Evolutionary conservation across 768 basidiomycete genomes (phyloP).

Genomic region (Solioccasus polychromus): DNA sequence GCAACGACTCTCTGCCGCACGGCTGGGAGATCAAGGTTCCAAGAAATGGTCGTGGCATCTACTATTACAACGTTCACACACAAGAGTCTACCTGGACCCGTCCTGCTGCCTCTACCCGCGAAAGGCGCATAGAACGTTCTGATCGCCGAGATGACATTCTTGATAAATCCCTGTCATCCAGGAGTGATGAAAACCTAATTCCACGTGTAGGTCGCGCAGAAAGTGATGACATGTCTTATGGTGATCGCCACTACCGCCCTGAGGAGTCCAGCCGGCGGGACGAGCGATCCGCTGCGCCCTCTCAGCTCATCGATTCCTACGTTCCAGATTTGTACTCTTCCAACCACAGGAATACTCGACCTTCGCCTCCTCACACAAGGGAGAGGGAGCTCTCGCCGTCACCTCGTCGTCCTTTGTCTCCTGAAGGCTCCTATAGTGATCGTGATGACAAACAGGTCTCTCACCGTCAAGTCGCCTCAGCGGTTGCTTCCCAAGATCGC

Average conservation of each 20-base stretch:
- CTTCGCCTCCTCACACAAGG: constrained; percentile 23
- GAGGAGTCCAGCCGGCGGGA: constrained; percentile 30
- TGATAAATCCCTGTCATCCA: constrained; percentile 25
- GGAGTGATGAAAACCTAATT: constrained; percentile 19
- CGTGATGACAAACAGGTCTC: constrained; percentile 16
- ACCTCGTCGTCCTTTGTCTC: constrained; percentile 23
- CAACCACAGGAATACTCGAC: constrained; percentile 17
- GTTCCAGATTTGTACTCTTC: constrained; percentile 29
- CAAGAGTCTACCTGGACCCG: constrained; percentile 56
- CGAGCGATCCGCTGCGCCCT: constrained; percentile 20
- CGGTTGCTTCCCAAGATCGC: constrained; percentile 25
- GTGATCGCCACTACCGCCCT: constrained; percentile 68
- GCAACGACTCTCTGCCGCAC: constrained; percentile 43
- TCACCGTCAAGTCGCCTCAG: constrained; percentile 21
- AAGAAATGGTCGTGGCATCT: constrained; percentile 44
- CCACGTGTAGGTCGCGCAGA: constrained; percentile 32
- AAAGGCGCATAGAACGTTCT: constrained; percentile 21
- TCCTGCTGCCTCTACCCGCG: constrained; percentile 38
- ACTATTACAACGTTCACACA: constrained; percentile 60
- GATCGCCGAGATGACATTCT: constrained; percentile 26
- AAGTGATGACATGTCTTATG: constrained; percentile 41
- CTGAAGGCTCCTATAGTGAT: constrained; percentile 21
- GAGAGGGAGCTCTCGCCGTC: constrained; percentile 21
- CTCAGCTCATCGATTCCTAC: constrained; percentile 26
- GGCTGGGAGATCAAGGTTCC: constrained; percentile 61